Percentiles rank a stretch among this genome's conserved stretches.
Conservation (phyloP, 805 yeast genomes). For the Lachancea dasiensis region DNA sequence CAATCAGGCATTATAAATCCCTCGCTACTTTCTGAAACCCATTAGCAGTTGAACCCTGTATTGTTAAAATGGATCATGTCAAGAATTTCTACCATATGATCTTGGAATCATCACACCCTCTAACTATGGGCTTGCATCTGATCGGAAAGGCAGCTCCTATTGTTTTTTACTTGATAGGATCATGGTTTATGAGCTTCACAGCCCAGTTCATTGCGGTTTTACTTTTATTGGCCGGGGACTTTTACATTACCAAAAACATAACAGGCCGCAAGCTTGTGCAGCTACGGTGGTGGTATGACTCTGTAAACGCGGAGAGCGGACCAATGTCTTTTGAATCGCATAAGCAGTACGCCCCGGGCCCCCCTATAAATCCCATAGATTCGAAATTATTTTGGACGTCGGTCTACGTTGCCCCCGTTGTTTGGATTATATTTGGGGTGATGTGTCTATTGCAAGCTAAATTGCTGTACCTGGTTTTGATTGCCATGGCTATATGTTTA, state of each 20-base stretch:
- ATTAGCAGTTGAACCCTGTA: background rate
- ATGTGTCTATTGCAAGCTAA: slow-evolving; percentile 75
- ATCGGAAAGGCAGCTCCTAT: slow-evolving; percentile 30
- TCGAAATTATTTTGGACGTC: slow-evolving; percentile 84
- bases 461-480: slow-evolving; percentile 57
- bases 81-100: slow-evolving; percentile 31
- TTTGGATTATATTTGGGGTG: slow-evolving; percentile 70
- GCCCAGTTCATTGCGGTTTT: slow-evolving; percentile 69
- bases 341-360: slow-evolving; percentile 38
- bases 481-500: slow-evolving; percentile 61
- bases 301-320: slow-evolving; percentile 29
- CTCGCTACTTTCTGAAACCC: no score
- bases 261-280: slow-evolving; percentile 89
- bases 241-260: slow-evolving; percentile 89
- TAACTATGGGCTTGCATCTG: slow-evolving; percentile 27
- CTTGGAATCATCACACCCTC: slow-evolving; percentile 32
- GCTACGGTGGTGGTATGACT: slow-evolving; percentile 95
- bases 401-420: slow-evolving; percentile 64
- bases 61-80: slow-evolving; percentile 26
- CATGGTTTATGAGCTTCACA: slow-evolving; percentile 30
- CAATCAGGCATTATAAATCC: no score
- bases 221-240: slow-evolving; percentile 77
- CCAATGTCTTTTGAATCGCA: slow-evolving; percentile 32
- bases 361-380: slow-evolving; percentile 78
- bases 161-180: slow-evolving; percentile 29